Base-by-base conservation (phyloP, 1,139 yeast genomes). In the Candida sanyaensis region DNA sequence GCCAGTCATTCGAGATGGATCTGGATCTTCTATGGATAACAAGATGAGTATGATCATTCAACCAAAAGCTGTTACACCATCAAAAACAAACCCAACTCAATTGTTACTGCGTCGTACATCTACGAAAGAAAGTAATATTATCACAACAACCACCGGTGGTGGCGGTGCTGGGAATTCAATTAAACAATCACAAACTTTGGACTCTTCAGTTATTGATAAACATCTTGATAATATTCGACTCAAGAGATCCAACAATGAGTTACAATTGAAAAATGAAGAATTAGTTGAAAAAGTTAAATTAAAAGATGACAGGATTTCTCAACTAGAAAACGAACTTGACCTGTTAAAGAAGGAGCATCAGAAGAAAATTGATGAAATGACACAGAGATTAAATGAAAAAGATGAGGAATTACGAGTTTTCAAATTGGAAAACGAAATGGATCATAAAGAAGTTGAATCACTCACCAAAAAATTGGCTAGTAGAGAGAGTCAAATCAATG, bases 181-280 rank as follows among this genome's bases (percentile, higher is more conserved):
- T 4, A 38, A 41, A 3, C 57, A 28, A 53, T 56, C 64, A 4
- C 63, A 59, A 34, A 57, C 59, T 1, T 58, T 73, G 41, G 77
- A 73, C 53, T 63, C 77, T 1, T 65, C 78, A 0, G 63, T 60
- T 3, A 71, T 75, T 23, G 80, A 75, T 53, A 75, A 72, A 51
- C 79, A 75, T 50, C 58, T 75, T 48, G 79, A 75, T 46, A 73
- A 74, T 50, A 67, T 75, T 7, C 59, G 77, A 39, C 61, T 74
- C 26, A 63, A 64, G 43, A 66, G 64, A 46, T 73, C 67, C 42
- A 68, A 64, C 48, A 52, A 55, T 6, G 69, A 66, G 36, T 45
- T 63, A 17, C 42, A 42, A 33, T 9, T 29, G 5, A 47, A 50
- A 21, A 53, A 51, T 29, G 47, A 49, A 10, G 37, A 46, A n/a